These are phyloP conservation scores for Dinochytrium kinnereticum DNA, from an alignment of 371 early-diverging fungal genomes.

Conservation along the genomic window DNA sequence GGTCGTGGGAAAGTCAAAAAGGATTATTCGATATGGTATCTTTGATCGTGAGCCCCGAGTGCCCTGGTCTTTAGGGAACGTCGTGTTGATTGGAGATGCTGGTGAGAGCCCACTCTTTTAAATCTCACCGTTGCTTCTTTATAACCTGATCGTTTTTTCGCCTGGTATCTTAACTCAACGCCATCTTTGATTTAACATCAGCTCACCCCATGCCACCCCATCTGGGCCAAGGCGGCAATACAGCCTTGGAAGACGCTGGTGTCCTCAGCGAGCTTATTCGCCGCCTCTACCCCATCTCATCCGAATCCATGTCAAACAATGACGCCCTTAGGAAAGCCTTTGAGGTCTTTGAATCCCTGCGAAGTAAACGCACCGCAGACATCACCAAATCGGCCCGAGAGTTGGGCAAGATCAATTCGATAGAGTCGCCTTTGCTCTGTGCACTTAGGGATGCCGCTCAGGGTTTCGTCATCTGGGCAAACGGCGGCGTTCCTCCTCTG, in stretches of 20 bases:
- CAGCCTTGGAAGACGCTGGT: constrained; percentile 39
- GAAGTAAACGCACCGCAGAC: not conserved
- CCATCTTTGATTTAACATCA: no score
- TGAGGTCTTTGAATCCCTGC: not conserved
- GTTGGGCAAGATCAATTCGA: constrained; percentile 12
- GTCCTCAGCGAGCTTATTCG: constrained; percentile 47
- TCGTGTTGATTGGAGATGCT: constrained; percentile 37
- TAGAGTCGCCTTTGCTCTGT: not conserved
- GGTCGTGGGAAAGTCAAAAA: not conserved
- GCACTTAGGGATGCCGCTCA: not conserved
- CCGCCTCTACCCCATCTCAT: constrained; percentile 21
- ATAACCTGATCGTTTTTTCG: not conserved
- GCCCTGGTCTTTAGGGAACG: constrained; percentile 18
- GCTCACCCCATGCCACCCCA: constrained; percentile 38
- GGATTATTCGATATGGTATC: constrained; percentile 17
- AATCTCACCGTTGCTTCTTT: not conserved
- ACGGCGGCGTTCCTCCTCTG: constrained; percentile 7
- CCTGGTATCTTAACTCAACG: not conserved
- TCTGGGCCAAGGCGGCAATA: constrained; percentile 38
- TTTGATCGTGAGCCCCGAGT: constrained; percentile 7
- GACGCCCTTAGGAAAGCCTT: constrained; percentile 2
- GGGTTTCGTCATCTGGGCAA: not conserved
- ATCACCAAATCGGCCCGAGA: constrained; percentile 10
- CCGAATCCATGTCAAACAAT: not conserved
- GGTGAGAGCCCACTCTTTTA: constrained; percentile 29